Evolutionary conservation across 768 basidiomycete species (phyloP).

Genomic region (Leccinum barrowsii): DNA sequence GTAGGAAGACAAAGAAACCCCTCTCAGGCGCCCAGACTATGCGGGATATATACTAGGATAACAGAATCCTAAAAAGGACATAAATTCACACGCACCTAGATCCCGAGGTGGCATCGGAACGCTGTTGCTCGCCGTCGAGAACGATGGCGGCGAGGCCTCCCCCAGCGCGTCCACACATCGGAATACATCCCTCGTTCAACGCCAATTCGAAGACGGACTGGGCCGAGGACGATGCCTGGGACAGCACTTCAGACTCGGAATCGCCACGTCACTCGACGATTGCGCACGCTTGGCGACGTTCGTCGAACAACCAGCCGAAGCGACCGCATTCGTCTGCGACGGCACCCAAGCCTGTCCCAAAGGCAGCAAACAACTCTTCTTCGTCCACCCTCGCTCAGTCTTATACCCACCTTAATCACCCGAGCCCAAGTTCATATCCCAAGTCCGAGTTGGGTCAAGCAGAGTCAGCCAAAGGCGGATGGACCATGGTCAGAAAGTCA

Average conservation of each 20-base stretch:
- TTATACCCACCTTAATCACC: conserved; percentile 75
- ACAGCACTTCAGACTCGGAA: conserved; percentile 77
- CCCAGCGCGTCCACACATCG: conserved; percentile 71
- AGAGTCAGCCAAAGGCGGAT: conserved; percentile 53
- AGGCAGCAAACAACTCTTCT: conserved; percentile 45
- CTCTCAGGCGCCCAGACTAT: too few relatives aligned
- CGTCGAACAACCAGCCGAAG: conserved; percentile 20
- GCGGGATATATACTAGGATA: too few relatives aligned
- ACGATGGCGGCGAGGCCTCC: conserved; percentile 58
- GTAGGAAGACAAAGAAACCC: too few relatives aligned
- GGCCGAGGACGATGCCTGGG: conserved; percentile 89
- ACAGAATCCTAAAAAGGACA: neutral
- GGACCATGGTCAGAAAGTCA: conserved; percentile 69
- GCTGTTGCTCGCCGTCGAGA: conserved; percentile 18
- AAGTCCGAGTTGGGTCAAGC: conserved; percentile 41
- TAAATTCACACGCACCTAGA: conserved; percentile 5
- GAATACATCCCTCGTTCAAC: conserved; percentile 47
- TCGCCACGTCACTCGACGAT: conserved; percentile 55
- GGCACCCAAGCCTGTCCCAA: conserved; percentile 56
- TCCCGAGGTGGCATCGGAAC: neutral
- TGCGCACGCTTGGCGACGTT: conserved; percentile 42
- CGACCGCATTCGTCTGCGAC: conserved; percentile 33
- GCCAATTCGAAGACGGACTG: conserved; percentile 55
- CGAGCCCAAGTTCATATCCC: conserved; percentile 73
- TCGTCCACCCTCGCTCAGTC: conserved; percentile 73